Percentiles rank a stretch among this genome's conserved stretches.
These are phyloP conservation scores for Citropsis articulata DNA, from an alignment of 345 rosid species.

Conservation along the genomic window DNA sequence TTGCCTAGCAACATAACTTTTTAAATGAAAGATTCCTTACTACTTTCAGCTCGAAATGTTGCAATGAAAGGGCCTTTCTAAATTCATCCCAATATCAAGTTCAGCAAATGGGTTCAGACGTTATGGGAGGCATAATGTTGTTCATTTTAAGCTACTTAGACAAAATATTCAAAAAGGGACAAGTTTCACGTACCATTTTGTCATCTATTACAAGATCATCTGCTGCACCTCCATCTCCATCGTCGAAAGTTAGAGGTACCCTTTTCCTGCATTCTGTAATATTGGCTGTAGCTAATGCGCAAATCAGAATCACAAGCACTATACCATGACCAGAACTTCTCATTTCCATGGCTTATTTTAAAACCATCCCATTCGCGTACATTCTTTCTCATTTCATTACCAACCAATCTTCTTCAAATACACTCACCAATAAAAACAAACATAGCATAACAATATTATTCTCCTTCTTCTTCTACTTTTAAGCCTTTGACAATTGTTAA, in stretches of 20 bases:
- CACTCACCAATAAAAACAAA: not conserved
- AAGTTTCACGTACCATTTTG: slow-evolving; percentile 26
- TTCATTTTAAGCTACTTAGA: not conserved
- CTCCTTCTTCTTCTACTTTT: not conserved
- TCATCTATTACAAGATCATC: slow-evolving; percentile 8
- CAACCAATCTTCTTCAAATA: not conserved
- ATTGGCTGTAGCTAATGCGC: slow-evolving; percentile 22
- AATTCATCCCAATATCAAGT: not conserved
- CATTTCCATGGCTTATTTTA: slow-evolving; percentile 37
- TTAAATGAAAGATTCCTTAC: not conserved
- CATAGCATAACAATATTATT: not conserved
- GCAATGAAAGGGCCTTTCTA: not conserved
- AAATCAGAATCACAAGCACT: slow-evolving; percentile 32
- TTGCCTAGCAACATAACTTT: not conserved
- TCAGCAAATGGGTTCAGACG: not conserved
- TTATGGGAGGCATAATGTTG: not conserved
- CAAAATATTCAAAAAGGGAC: not conserved
- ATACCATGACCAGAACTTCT: slow-evolving; percentile 29
- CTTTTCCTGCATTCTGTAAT: slow-evolving; percentile 25
- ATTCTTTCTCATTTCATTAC: slow-evolving; percentile 49
- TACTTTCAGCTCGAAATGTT: not conserved
- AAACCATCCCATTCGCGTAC: slow-evolving; percentile 28
- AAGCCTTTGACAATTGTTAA: slow-evolving; percentile 2
- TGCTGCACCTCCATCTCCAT: slow-evolving; percentile 19
- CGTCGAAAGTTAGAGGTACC: slow-evolving; percentile 1